Conservation (phyloP, 2,329 filamentous ascomycete species). For the Colletotrichum navitas region DNA sequence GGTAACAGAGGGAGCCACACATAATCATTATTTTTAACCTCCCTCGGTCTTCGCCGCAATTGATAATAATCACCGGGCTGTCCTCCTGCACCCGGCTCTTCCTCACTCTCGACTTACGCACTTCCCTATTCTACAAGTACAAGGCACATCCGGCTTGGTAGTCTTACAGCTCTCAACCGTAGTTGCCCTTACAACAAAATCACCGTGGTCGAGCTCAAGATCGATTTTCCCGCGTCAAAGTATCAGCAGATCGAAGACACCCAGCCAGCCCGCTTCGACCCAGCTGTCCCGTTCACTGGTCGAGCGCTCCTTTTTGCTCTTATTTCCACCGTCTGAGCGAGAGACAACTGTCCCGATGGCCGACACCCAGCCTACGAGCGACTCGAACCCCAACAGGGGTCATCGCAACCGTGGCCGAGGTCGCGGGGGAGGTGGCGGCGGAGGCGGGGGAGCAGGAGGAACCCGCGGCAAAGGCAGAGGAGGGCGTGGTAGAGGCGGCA, state of each 20-base stretch:
- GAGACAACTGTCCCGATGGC: constrained; percentile 22
- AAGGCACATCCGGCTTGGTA: neutral
- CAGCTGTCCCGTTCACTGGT: neutral
- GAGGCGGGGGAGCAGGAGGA: neutral
- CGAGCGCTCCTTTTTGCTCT: neutral
- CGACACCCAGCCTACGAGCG: constrained; percentile 24
- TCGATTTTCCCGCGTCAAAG: constrained; percentile 8
- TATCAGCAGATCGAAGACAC: neutral
- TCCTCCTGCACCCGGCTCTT: neutral
- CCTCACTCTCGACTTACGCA: neutral
- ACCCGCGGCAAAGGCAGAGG: constrained; percentile 34
- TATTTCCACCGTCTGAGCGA: too few relatives aligned
- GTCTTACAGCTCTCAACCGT: neutral
- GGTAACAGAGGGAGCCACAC: constrained; percentile 29
- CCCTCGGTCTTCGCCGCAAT: constrained; percentile 25
- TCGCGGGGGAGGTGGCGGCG: constrained; percentile 49
- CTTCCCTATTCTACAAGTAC: neutral
- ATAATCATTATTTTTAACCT: constrained; percentile 40
- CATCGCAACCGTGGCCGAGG: constrained; percentile 41
- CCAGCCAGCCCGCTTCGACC: constrained; percentile 2
- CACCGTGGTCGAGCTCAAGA: neutral
- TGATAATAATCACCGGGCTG: constrained; percentile 20
- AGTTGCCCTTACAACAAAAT: neutral
- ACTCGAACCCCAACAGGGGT: constrained; percentile 37
- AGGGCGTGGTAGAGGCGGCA: constrained; percentile 44